Percentiles rank a stretch among this genome's conserved stretches.
These are phyloP conservation scores for Alternaria ventricosa DNA, from an alignment of 2,329 filamentous ascomycete genomes.

Conservation along the genomic window DNA sequence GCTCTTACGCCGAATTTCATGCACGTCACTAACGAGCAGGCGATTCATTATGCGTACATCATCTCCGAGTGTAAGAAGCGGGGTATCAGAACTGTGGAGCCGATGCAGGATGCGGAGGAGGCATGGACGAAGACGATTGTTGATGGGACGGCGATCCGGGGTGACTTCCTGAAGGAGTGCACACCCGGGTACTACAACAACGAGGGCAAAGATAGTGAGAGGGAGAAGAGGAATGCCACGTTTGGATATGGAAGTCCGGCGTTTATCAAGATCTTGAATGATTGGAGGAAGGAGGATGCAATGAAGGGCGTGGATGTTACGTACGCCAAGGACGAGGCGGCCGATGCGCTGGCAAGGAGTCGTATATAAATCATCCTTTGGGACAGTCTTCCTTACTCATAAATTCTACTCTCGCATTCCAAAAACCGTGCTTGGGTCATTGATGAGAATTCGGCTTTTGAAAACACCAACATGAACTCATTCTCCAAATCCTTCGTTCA, in stretches of 20 bases:
- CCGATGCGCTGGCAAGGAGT: background rate
- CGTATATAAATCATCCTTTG: background rate
- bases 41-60: conserved; percentile 56
- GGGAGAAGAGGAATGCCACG: conserved; percentile 19
- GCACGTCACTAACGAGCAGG: conserved; percentile 33
- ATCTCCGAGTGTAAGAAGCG: conserved; percentile 45
- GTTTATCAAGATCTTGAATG: conserved; percentile 41
- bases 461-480: background rate
- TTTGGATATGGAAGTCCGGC: conserved; percentile 41
- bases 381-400: background rate
- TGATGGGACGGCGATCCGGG: conserved; percentile 50
- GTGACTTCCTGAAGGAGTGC: conserved; percentile 54
- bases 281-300: conserved; percentile 38
- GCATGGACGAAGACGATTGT: conserved; percentile 56
- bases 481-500: background rate
- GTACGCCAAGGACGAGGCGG: background rate
- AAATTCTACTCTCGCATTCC: background rate
- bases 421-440: background rate
- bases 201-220: conserved; percentile 21
- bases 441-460: background rate
- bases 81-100: conserved; percentile 51
- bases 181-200: conserved; percentile 63
- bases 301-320: conserved; percentile 31
- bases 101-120: conserved; percentile 55
- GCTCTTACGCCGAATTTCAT: conserved; percentile 35